phyloP scores from a whole-genome alignment of 768 basidiomycete species.

The Pisolithus orientalis region DNA sequence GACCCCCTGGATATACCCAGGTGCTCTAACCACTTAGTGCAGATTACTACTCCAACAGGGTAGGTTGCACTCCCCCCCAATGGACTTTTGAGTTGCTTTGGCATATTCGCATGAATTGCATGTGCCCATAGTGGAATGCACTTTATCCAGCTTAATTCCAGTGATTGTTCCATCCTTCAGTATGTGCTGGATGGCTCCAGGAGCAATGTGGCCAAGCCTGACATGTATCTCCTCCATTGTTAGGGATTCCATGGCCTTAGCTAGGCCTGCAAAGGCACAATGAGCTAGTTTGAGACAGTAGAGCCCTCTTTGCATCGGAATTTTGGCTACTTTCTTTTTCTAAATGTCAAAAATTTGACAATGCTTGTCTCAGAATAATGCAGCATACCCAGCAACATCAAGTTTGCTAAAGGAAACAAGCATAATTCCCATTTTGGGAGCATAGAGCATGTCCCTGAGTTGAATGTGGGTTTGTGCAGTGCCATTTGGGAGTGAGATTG shows the following conservation, averaged over 20 bases:
- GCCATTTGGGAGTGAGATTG: constrained; percentile 14
- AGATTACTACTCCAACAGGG: no score
- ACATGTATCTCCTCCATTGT: constrained; percentile 3
- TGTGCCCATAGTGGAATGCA: constrained; percentile 3
- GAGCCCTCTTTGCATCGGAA: constrained; percentile 1
- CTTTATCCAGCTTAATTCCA: background rate
- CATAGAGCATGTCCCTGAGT: constrained; percentile 8
- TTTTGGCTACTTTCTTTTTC: background rate
- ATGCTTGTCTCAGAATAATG: background rate
- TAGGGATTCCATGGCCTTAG: background rate
- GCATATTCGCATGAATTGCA: no score
- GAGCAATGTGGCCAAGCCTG: constrained; percentile 2
- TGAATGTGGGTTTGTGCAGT: background rate
- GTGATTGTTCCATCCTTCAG: constrained; percentile 1
- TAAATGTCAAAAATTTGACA: background rate
- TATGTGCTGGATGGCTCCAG: constrained; percentile 1
- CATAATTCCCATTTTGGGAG: constrained; percentile 13
- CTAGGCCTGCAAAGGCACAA: background rate
- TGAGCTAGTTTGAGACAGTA: background rate
- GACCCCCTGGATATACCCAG: no score
- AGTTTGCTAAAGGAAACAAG: constrained; percentile 15
- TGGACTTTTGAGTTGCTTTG: no score
- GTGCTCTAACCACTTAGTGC: no score
- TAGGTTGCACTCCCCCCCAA: no score
- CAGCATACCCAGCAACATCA: background rate